Percentiles rank a stretch among this genome's conserved stretches.
Evolutionary conservation across 1,139 yeast species (phyloP).

Genomic region (Geotrichum australiense): DNA sequence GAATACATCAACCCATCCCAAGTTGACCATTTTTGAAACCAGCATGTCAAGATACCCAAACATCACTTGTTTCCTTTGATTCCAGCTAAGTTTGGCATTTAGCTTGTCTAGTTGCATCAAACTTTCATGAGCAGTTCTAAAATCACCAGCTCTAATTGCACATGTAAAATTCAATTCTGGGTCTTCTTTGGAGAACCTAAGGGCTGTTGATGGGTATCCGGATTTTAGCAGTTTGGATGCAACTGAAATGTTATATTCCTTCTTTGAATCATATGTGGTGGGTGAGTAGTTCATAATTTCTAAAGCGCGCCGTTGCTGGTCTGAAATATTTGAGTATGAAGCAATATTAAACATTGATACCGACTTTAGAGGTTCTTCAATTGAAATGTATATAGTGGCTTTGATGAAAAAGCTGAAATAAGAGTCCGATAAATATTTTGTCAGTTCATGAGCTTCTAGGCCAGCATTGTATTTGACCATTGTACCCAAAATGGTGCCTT

Average conservation of each 20-base stretch:
- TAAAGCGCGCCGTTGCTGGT: no score
- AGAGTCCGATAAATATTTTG: constrained; percentile 21
- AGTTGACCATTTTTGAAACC: constrained; percentile 23
- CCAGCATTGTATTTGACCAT: constrained; percentile 5
- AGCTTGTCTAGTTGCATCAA: no score
- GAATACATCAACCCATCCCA: constrained; percentile 24
- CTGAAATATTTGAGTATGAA: no score
- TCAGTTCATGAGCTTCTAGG: constrained; percentile 13
- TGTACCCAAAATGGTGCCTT: constrained; percentile 8
- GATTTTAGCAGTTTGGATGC: no score
- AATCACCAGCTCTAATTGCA: constrained; percentile 20
- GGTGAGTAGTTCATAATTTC: constrained; percentile 19
- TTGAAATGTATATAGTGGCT: constrained; percentile 21
- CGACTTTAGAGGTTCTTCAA: constrained; percentile 21
- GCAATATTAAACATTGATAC: constrained; percentile 19
- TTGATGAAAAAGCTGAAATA: constrained; percentile 23
- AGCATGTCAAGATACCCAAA: constrained; percentile 19
- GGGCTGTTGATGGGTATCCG: no score
- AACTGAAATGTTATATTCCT: no score
- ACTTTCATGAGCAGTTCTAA: no score
- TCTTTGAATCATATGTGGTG: constrained; percentile 12
- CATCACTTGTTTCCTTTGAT: constrained; percentile 17
- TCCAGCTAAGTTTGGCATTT: no score
- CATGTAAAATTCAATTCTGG: constrained; percentile 43
- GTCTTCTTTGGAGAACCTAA: no score